A percentile compares a stretch with the other conserved stretches of the same genome.
phyloP scores from a whole-genome alignment of 305 asterid species.

The Plantago rigida region DNA sequence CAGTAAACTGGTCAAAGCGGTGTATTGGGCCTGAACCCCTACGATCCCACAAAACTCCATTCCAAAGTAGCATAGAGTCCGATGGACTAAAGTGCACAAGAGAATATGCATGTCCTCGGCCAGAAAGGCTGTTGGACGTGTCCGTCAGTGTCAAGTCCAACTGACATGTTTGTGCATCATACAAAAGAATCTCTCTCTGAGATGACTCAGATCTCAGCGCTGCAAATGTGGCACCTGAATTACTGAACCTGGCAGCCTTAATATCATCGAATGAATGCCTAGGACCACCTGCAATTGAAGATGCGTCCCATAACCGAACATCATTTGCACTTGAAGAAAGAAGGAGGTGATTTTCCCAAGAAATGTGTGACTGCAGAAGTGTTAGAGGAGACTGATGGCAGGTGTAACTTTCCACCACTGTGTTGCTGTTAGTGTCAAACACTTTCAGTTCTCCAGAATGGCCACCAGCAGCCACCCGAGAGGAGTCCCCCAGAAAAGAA shows the following conservation, averaged over 20 bases:
- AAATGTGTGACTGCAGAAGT: conserved; percentile 55
- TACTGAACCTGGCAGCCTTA: conserved; percentile 80
- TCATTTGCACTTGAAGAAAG: conserved; percentile 81
- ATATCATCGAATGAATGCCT: conserved; percentile 76
- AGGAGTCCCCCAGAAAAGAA: conserved; percentile 76
- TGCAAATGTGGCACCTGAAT: conserved; percentile 64
- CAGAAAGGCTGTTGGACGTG: conserved; percentile 43
- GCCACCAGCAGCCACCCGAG: conserved; percentile 74
- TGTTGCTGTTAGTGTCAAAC: conserved; percentile 74
- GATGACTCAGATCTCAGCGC: conserved; percentile 60
- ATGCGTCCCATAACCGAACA: conserved; percentile 84
- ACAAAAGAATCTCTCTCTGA: conserved; percentile 71
- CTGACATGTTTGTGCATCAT: conserved; percentile 61
- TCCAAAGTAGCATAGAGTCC: conserved; percentile 79
- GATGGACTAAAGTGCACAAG: conserved; percentile 76
- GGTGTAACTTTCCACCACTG: conserved; percentile 59
- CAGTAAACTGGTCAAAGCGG: conserved; percentile 83
- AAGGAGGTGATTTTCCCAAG: conserved; percentile 55
- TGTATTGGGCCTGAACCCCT: conserved; percentile 65
- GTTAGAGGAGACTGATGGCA: conserved; percentile 86
- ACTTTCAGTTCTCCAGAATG: conserved; percentile 88
- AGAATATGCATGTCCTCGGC: conserved; percentile 70
- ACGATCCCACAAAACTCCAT: conserved; percentile 93
- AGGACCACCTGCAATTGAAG: conserved; percentile 72
- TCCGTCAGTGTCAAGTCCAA: conserved; percentile 58